Evolutionary conservation across 108 stramenopile species (phyloP).

Genomic region (Cylindrotheca fusiformis): DNA sequence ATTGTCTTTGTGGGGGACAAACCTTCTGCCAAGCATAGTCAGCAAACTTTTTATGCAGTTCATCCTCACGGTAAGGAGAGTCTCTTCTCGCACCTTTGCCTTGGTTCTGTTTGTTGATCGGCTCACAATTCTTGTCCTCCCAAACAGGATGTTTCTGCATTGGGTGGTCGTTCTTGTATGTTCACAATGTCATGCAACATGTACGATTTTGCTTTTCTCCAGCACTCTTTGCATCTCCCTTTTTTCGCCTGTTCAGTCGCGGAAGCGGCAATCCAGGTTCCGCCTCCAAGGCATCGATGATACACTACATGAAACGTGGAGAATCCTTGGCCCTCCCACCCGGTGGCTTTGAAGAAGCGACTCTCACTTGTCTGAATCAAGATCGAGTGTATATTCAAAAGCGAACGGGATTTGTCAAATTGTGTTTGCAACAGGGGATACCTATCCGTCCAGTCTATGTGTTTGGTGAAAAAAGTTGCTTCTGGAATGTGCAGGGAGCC

Average conservation of each 20-base stretch:
- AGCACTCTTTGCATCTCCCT: constrained; percentile 44
- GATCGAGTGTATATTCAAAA: constrained; percentile 64
- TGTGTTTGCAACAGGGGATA: constrained; percentile 56
- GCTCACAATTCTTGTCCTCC: neutral
- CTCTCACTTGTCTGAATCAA: constrained; percentile 31
- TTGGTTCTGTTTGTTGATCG: neutral
- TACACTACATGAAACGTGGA: constrained; percentile 5
- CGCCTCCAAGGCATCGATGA: constrained; percentile 29
- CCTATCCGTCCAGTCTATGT: constrained; percentile 58
- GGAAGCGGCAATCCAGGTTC: constrained; percentile 43
- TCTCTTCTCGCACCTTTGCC: neutral
- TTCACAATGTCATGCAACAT: constrained; percentile 17
- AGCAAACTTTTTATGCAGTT: constrained; percentile 42
- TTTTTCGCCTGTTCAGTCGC: constrained; percentile 54
- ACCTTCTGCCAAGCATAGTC: neutral
- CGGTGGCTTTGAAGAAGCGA: constrained; percentile 79
- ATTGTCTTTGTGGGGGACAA: constrained; percentile 29
- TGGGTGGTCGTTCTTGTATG: constrained; percentile 49
- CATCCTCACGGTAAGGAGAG: constrained; percentile 43
- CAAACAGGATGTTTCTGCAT: constrained; percentile 58
- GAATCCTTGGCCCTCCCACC: constrained; percentile 51
- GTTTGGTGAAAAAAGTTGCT: constrained; percentile 59
- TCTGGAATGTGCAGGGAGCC: constrained; percentile 47
- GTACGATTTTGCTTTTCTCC: constrained; percentile 61
- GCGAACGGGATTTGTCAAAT: constrained; percentile 60